Evolutionary conservation across 208 protist species (phyloP).

Genomic region (Acanthamoeba castellanii): DNA sequence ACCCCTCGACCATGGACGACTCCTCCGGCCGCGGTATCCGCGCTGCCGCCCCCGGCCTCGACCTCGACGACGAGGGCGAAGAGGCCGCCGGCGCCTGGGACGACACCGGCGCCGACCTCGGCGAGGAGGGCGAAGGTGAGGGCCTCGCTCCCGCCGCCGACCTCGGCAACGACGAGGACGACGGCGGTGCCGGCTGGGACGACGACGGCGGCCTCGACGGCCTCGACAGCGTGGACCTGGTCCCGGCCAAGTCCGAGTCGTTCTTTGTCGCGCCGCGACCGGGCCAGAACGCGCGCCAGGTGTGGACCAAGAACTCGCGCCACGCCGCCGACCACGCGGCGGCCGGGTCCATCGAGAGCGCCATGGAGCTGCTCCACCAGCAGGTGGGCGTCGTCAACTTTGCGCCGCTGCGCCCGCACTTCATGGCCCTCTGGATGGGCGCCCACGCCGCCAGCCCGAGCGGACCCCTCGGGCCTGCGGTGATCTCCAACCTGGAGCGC

Average conservation of each 20-base stretch:
- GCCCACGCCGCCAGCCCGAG: slow-evolving; percentile 83
- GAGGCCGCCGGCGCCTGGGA: slow-evolving; percentile 53
- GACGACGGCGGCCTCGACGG: slow-evolving; percentile 37
- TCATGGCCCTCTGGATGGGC: slow-evolving; percentile 92
- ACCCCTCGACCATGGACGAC: slow-evolving; percentile 73
- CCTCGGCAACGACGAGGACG: slow-evolving; percentile 72
- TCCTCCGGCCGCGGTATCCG: slow-evolving; percentile 51
- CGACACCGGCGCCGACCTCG: background rate
- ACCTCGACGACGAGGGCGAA: slow-evolving; percentile 28
- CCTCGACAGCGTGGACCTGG: slow-evolving; percentile 10
- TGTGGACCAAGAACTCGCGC: slow-evolving; percentile 92
- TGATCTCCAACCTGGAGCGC: slow-evolving; percentile 82
- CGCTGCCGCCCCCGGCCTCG: slow-evolving; percentile 91
- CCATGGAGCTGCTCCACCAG: slow-evolving; percentile 92
- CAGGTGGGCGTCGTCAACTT: slow-evolving; percentile 95
- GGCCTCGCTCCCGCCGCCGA: background rate
- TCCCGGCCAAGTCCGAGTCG: background rate
- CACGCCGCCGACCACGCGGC: slow-evolving; percentile 95
- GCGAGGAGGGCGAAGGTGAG: slow-evolving; percentile 35
- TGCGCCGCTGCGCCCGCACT: slow-evolving; percentile 92
- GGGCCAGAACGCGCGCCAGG: slow-evolving; percentile 2
- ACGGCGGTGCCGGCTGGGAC: slow-evolving; percentile 59
- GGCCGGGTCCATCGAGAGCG: slow-evolving; percentile 95
- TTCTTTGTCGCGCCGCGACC: slow-evolving; percentile 56
- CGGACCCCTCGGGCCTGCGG: slow-evolving; percentile 80